phyloP scores from a whole-genome alignment of 2,329 filamentous ascomycete species.

The Phaeosphaeria sp. region DNA sequence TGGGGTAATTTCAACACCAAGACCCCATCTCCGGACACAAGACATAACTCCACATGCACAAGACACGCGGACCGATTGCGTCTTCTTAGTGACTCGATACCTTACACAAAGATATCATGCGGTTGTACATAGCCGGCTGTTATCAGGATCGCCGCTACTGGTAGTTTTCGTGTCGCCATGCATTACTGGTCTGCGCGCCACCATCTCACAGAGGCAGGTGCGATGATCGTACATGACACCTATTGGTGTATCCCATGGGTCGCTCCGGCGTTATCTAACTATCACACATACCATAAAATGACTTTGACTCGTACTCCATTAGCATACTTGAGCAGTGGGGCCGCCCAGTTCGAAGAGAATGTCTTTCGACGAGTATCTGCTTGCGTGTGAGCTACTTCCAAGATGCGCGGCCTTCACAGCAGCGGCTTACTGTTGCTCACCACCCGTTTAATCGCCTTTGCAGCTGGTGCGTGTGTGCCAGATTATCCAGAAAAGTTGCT shows the following conservation, averaged over 20 bases:
- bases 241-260: neutral
- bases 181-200: neutral
- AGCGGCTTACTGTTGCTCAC: constrained; percentile 2
- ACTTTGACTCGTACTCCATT: neutral
- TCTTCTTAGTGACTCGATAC: neutral
- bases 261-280: neutral
- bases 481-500: constrained; percentile 30
- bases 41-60: neutral
- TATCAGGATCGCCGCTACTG: neutral
- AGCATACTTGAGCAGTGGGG: neutral
- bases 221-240: neutral
- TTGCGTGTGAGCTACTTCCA: neutral
- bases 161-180: neutral
- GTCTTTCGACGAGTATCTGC: neutral
- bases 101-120: neutral
- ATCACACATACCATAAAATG: neutral
- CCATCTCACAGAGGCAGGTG: neutral
- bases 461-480: constrained; percentile 28
- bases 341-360: neutral
- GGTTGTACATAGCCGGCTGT: neutral
- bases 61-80: neutral
- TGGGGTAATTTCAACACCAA: neutral
- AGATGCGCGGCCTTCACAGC: neutral
- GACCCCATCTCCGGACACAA: neutral
- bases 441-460: constrained; percentile 4